Conservation (phyloP, 495 filamentous ascomycete species). For the Hypoxylon fuscum region DNA sequence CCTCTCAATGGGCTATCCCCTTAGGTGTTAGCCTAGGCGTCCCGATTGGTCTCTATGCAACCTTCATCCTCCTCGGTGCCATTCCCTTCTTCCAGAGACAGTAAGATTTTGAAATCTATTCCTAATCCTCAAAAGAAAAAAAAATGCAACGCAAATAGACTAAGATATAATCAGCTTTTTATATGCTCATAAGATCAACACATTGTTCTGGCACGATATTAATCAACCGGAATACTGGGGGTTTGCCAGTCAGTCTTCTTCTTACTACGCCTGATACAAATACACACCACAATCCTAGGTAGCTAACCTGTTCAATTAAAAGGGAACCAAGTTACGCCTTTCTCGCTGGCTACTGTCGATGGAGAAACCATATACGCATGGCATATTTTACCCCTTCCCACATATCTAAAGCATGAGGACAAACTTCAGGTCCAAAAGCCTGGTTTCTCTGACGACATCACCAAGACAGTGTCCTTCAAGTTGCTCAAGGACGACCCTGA, state of each 20-base stretch:
- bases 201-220: conserved; percentile 71
- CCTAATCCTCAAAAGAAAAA: conserved; percentile 11
- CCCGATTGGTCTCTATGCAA: conserved; percentile 51
- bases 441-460: conserved; percentile 64
- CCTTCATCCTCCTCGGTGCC: conserved; percentile 56
- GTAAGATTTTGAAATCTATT: conserved; percentile 50
- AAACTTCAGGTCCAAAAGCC: conserved; percentile 58
- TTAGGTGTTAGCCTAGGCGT: conserved; percentile 46
- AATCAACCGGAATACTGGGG: conserved; percentile 81
- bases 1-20: conserved; percentile 38
- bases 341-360: conserved; percentile 66
- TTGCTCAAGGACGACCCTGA: conserved; percentile 70
- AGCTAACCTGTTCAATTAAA: not conserved
- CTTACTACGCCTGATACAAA: not conserved
- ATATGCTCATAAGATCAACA: conserved; percentile 79
- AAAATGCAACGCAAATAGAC: conserved; percentile 10
- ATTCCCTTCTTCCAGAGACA: conserved; percentile 66
- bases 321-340: conserved; percentile 75
- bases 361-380: conserved; percentile 71
- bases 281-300: not conserved
- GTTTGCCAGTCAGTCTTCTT: conserved; percentile 78
- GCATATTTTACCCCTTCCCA: conserved; percentile 74
- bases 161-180: conserved; percentile 63
- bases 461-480: conserved; percentile 62
- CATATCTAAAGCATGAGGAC: conserved; percentile 67